Conservation (phyloP, 257 asterid genomes). For the Solanum habrochaites region DNA sequence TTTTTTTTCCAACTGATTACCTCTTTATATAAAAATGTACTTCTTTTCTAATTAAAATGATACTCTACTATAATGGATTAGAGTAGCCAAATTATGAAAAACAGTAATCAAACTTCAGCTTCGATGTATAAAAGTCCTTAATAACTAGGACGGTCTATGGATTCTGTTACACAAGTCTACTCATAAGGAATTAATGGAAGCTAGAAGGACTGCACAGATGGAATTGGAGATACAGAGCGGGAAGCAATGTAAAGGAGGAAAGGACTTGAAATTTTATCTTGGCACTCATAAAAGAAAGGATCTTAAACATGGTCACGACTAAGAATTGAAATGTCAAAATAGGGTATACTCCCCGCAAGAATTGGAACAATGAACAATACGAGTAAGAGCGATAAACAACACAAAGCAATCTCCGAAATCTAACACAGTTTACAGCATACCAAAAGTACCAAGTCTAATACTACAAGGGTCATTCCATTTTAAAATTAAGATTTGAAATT, state of each 20-base stretch:
- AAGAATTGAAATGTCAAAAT: not conserved
- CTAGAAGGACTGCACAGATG: not conserved
- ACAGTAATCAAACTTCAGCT: not conserved
- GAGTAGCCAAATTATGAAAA: not conserved
- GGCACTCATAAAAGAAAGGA: not conserved
- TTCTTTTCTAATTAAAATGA: not conserved
- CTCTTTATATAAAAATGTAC: not conserved
- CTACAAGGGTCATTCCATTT: not conserved
- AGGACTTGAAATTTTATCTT: not conserved
- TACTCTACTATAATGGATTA: not conserved
- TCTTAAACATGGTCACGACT: not conserved
- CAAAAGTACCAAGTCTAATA: not conserved
- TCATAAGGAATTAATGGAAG: not conserved
- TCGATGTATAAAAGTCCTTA: not conserved
- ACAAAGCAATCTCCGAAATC: not conserved
- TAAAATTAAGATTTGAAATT: not conserved
- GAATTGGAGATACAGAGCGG: not conserved
- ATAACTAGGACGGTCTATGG: not conserved
- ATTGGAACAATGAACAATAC: not conserved
- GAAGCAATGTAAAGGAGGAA: not conserved
- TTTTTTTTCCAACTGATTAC: not conserved
- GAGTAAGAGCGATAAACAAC: not conserved
- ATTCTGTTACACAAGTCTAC: not conserved
- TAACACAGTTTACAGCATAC: not conserved
- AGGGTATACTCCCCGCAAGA: not conserved